phyloP scores from a whole-genome alignment of 2,329 filamentous ascomycete genomes.

The Ophiostoma piceae region DNA sequence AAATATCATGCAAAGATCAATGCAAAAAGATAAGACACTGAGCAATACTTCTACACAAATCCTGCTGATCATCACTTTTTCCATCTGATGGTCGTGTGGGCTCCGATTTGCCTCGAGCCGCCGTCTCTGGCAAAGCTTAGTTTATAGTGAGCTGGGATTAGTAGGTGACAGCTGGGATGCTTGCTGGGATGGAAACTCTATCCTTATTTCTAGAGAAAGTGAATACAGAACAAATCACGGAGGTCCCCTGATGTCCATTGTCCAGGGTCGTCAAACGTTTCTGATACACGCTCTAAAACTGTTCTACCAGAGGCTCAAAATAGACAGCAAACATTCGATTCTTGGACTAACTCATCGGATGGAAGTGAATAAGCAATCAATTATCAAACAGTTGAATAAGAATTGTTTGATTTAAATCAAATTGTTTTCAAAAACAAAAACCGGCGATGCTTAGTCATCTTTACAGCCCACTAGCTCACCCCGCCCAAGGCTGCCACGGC shows the following conservation, averaged over 20 bases:
- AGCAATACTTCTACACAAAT: too few species aligned
- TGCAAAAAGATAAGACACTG: too few species aligned
- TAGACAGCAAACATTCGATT: neutral
- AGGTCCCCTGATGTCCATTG: neutral
- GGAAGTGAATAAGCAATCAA: neutral
- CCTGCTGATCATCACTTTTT: neutral
- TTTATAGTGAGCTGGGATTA: neutral
- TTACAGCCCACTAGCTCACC: conserved; percentile 22
- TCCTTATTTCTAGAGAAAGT: neutral
- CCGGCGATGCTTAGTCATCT: conserved; percentile 18
- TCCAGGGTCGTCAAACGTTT: conserved; percentile 29
- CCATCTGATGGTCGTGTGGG: neutral
- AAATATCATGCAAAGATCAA: neutral
- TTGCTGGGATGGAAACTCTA: neutral
- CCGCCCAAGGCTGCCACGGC: conserved; percentile 14
- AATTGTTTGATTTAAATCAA: neutral
- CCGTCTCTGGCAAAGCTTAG: neutral
- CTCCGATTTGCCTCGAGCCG: neutral
- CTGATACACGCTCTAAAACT: conserved; percentile 29
- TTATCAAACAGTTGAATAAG: neutral
- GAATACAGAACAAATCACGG: neutral
- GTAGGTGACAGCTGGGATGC: neutral
- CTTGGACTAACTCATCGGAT: too few species aligned
- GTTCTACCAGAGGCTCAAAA: neutral
- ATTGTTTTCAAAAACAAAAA: too few species aligned